phyloP scores from a whole-genome alignment of 441 rosid species.

The Erodium trifolium region DNA sequence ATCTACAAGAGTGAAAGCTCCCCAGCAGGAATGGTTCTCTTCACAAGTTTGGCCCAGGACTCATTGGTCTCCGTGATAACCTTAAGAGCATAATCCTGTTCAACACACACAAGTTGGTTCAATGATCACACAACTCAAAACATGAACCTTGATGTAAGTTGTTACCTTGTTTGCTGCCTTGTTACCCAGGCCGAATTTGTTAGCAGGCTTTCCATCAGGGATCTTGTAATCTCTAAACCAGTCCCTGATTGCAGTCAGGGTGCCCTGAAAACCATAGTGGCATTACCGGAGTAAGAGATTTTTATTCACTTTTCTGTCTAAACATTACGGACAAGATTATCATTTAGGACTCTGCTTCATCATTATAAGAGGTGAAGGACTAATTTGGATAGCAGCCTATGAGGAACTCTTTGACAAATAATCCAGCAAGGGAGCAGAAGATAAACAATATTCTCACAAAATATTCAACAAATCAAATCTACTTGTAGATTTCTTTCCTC shows the following conservation, averaged over 20 bases:
- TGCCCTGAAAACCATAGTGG: slow-evolving; percentile 48
- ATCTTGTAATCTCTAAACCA: slow-evolving; percentile 96
- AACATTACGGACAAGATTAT: not conserved
- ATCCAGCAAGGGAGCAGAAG: not conserved
- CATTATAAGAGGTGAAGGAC: not conserved
- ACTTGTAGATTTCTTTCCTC: not conserved
- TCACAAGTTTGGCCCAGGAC: slow-evolving; percentile 80
- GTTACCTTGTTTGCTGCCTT: slow-evolving; percentile 78
- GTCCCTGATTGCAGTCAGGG: slow-evolving; percentile 72
- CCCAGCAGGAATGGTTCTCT: slow-evolving; percentile 63
- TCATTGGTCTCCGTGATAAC: slow-evolving; percentile 75
- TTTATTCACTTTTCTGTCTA: not conserved
- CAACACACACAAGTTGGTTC: not conserved
- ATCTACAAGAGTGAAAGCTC: slow-evolving; percentile 54
- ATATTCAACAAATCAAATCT: not conserved
- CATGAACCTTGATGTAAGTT: too few relatives aligned
- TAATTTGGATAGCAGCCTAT: too few relatives aligned
- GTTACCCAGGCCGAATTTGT: slow-evolving; percentile 91
- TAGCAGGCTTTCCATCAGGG: slow-evolving; percentile 96
- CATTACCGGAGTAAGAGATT: slow-evolving; percentile 7
- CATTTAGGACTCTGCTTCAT: not conserved
- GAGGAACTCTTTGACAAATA: not conserved
- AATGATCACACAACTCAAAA: not conserved
- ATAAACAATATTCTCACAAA: not conserved
- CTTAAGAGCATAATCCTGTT: slow-evolving; percentile 80